Evolutionary conservation across 2,329 filamentous ascomycete species (phyloP).

Genomic region (Ophiostoma novo-ulmi): DNA sequence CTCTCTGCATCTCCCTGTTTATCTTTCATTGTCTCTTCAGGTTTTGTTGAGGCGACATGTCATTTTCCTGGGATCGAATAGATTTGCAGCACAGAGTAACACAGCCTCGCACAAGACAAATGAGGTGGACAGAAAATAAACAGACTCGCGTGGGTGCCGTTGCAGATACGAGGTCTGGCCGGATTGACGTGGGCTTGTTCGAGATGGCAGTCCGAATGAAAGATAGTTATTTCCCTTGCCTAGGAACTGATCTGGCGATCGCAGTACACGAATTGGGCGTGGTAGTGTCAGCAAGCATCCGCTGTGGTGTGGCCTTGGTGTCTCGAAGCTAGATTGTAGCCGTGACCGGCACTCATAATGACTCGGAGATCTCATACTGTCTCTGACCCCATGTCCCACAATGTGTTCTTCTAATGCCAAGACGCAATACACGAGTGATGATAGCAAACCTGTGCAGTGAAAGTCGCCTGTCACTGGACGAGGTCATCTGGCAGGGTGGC

Average conservation of each 20-base stretch:
- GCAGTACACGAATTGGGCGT: no score
- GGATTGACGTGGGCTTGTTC: background rate
- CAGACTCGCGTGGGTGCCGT: constrained; percentile 6
- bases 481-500: background rate
- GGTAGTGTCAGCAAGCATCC: background rate
- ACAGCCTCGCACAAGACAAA: constrained; percentile 5
- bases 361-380: background rate
- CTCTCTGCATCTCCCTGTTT: no score
- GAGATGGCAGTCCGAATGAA: background rate
- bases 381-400: background rate
- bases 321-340: background rate
- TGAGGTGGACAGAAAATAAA: background rate
- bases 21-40: no score
- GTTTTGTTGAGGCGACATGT: constrained; percentile 16
- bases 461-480: background rate
- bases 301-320: background rate
- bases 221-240: no score
- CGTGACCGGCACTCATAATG: background rate
- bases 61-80: constrained; percentile 5
- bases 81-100: background rate
- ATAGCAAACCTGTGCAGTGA: background rate
- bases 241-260: no score
- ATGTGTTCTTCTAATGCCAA: background rate
- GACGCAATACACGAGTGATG: background rate
- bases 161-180: constrained; percentile 11